Conservation (phyloP, 2,329 filamentous ascomycete species). For the Tolypocladium album region DNA sequence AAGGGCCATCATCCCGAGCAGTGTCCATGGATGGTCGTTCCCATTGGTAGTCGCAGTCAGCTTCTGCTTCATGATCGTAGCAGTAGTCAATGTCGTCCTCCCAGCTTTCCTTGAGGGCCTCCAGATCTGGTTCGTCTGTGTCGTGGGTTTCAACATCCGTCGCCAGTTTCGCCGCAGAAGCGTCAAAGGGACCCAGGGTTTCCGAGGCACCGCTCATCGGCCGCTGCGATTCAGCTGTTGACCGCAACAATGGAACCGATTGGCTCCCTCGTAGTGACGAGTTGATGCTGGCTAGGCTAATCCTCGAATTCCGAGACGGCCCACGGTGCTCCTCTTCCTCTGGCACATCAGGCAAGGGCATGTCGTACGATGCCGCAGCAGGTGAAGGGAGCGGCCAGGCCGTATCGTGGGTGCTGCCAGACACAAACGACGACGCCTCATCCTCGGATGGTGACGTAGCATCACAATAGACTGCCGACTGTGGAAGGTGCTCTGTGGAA, state of each 20-base stretch:
- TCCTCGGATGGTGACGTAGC: not conserved
- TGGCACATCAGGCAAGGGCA: slow-evolving; percentile 45
- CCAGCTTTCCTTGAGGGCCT: slow-evolving; percentile 40
- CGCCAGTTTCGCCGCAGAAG: slow-evolving; percentile 17
- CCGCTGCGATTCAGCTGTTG: slow-evolving; percentile 28
- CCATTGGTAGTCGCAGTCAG: slow-evolving; percentile 57
- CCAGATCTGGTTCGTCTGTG: slow-evolving; percentile 8
- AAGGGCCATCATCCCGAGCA: slow-evolving; percentile 10
- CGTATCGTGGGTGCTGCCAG: slow-evolving; percentile 29
- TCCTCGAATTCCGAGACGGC: slow-evolving; percentile 25
- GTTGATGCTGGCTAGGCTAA: slow-evolving; percentile 34
- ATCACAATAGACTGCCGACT: not conserved
- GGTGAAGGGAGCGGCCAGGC: slow-evolving; percentile 28
- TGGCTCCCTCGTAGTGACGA: slow-evolving; percentile 44
- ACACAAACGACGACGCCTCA: slow-evolving; percentile 24
- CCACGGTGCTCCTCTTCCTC: slow-evolving; percentile 48
- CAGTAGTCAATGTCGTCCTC: slow-evolving; percentile 62
- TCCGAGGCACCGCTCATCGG: slow-evolving; percentile 39
- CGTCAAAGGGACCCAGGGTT: slow-evolving; percentile 35
- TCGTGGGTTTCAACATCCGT: slow-evolving; percentile 10
- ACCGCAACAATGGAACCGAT: slow-evolving; percentile 44
- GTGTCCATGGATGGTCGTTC: slow-evolving; percentile 44
- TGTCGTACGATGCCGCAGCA: slow-evolving; percentile 22
- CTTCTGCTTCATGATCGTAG: slow-evolving; percentile 58
- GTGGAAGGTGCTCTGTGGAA: slow-evolving; percentile 7